Evolutionary conservation across 2,329 filamentous ascomycete genomes (phyloP), one percentile per base, ranked within the genome.

Genomic region (Sarocladiaceae sp.): DNA sequence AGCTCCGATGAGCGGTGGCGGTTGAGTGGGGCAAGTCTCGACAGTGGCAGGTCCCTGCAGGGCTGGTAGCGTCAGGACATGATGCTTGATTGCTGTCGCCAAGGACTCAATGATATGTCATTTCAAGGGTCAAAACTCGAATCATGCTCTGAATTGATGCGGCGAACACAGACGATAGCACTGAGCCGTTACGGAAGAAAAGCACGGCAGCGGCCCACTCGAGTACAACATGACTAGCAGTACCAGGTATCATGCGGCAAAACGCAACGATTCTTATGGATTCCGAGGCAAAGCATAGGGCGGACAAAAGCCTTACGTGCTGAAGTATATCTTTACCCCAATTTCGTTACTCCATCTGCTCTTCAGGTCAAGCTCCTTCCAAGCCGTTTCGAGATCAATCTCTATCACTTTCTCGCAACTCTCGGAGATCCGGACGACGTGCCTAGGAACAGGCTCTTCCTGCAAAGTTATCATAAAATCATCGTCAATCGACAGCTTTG

Each of bases 271-370:
- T n/a, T n/a, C n/a, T n/a, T n/a, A n/a, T n/a, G n/a, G n/a, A n/a
- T n/a, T n/a, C 29, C 29, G 29, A 33, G 29, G 15, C 36, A 39
- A 39, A 10, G 18, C 36, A 17, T 39, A 8, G 36, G n/a, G n/a
- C n/a, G n/a, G n/a, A n/a, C n/a, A n/a, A n/a, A n/a, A n/a, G 11
- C 20, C 7, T 26, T 42, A 73, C 42, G 73, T 61, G 22, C 66
- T 66, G 46, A 81, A 75, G 52, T 73, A 85, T 4, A 90, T 66
- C 64, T 85, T 84, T 37, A 95, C 71, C 55, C 81, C 76, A 33
- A 91, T 78, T 66, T 95, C 88, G 64, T 96, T 96, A 57, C 83
- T 86, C 86, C 88, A 95, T 7, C 86, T 83, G 33, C 81, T 78
- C 53, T 83, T 71, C 52, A 94, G 73, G 0, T 77, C 79, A 73